Evolutionary conservation across 2,329 filamentous ascomycete species (phyloP).

Genomic region (Xylaria polymorpha): DNA sequence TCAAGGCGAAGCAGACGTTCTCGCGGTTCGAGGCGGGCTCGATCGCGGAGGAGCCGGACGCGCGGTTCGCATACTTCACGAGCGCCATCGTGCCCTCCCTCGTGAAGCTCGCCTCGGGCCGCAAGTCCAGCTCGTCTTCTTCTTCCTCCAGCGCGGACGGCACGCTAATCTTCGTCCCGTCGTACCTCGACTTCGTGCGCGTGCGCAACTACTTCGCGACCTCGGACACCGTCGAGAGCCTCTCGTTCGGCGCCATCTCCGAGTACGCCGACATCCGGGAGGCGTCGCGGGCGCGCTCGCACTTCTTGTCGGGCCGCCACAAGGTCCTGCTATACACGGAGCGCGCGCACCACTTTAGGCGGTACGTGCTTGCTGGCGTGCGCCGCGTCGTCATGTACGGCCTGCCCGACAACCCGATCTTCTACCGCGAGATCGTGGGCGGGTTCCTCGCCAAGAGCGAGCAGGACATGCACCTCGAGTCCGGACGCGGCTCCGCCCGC

Average conservation of each 20-base stretch:
- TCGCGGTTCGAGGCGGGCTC: slow-evolving; percentile 81
- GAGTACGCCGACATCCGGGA: slow-evolving; percentile 87
- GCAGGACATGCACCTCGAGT: slow-evolving; percentile 65
- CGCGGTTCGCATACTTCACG: slow-evolving; percentile 91
- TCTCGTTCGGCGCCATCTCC: slow-evolving; percentile 83
- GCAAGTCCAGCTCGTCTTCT: slow-evolving; percentile 9
- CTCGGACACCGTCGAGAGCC: slow-evolving; percentile 63
- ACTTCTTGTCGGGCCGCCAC: slow-evolving; percentile 87
- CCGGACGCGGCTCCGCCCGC: slow-evolving; percentile 68
- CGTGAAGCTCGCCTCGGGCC: slow-evolving; percentile 65
- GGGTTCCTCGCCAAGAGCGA: slow-evolving; percentile 72
- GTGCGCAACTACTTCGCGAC: slow-evolving; percentile 92
- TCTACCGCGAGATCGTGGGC: slow-evolving; percentile 81
- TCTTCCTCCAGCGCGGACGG: slow-evolving; percentile 57
- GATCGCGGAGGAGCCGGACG: slow-evolving; percentile 82
- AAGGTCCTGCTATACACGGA: slow-evolving; percentile 90
- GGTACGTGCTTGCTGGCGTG: slow-evolving; percentile 85
- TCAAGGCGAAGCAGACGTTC: slow-evolving; percentile 87
- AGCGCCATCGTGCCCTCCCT: slow-evolving; percentile 82
- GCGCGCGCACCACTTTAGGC: slow-evolving; percentile 94
- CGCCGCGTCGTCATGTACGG: slow-evolving; percentile 89
- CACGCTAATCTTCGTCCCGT: slow-evolving; percentile 88
- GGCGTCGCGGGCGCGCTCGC: slow-evolving; percentile 83
- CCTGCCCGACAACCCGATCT: slow-evolving; percentile 86
- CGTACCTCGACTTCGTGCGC: slow-evolving; percentile 94